A percentile compares a stretch with the other conserved stretches of the same genome.
These are phyloP conservation scores for Hyphopichia buzzinii DNA, from an alignment of 1,139 yeast species.

Conservation along the genomic window DNA sequence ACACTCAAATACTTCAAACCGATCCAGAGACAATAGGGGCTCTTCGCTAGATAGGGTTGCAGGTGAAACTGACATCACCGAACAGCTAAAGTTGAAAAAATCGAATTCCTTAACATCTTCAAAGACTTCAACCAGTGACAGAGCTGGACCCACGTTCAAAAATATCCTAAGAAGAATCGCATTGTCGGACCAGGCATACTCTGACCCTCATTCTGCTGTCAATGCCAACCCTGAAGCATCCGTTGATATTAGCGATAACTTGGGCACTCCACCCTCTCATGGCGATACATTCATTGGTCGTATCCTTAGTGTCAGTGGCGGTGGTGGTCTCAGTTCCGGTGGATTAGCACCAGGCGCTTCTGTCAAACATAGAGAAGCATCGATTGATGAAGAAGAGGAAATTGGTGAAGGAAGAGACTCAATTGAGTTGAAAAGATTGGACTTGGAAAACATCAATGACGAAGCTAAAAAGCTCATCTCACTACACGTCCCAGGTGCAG, in stretches of 20 bases:
- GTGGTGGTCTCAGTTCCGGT: constrained; percentile 37
- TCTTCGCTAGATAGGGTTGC: neutral
- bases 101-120: constrained; percentile 9
- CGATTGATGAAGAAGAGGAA: constrained; percentile 23
- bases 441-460: constrained; percentile 34
- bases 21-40: constrained; percentile 4
- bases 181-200: constrained; percentile 29
- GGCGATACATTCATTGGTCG: constrained; percentile 40
- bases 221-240: neutral
- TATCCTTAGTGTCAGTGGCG: constrained; percentile 26
- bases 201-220: constrained; percentile 11
- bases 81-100: constrained; percentile 12
- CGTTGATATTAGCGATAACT: constrained; percentile 5
- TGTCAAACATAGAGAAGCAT: constrained; percentile 20
- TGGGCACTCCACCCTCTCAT: constrained; percentile 17
- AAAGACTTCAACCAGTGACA: constrained; percentile 2
- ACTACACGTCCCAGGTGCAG: constrained; percentile 32
- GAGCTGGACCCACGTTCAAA: constrained; percentile 15
- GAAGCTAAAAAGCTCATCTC: constrained; percentile 43
- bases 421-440: constrained; percentile 36
- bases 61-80: constrained; percentile 20
- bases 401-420: constrained; percentile 18
- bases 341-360: constrained; percentile 46
- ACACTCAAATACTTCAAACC: neutral
- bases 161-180: constrained; percentile 38